These are phyloP conservation scores for Allantophomopsis cytisporea DNA, from an alignment of 2,329 filamentous ascomycete genomes.

Conservation along the genomic window DNA sequence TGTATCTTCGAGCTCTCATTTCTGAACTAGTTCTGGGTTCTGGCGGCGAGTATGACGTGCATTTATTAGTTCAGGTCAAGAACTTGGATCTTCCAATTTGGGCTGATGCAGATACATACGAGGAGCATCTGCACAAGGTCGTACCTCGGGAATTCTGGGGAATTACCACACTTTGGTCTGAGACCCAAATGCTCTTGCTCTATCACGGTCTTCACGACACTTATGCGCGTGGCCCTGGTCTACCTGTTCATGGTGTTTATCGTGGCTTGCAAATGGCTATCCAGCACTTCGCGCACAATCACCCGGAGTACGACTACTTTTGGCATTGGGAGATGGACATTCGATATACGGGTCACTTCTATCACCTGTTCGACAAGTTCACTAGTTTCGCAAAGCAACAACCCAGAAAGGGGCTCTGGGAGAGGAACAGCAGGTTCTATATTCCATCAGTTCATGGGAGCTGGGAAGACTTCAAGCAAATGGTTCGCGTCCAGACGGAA, in stretches of 20 bases:
- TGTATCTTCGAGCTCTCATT: slow-evolving; percentile 74
- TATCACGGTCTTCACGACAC: slow-evolving; percentile 81
- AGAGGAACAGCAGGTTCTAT: slow-evolving; percentile 67
- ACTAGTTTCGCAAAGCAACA: slow-evolving; percentile 57
- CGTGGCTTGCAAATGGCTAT: slow-evolving; percentile 88
- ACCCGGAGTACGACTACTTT: slow-evolving; percentile 81
- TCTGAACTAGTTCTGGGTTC: slow-evolving; percentile 69
- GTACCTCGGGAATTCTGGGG: slow-evolving; percentile 78
- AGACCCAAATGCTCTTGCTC: slow-evolving; percentile 80
- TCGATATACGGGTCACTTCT: slow-evolving; percentile 80
- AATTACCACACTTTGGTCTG: slow-evolving; percentile 85
- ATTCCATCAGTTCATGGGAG: slow-evolving; percentile 61
- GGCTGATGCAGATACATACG: slow-evolving; percentile 59
- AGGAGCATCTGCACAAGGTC: slow-evolving; percentile 49
- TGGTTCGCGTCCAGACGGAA: slow-evolving; percentile 63
- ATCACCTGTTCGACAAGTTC: slow-evolving; percentile 57
- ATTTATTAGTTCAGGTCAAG: slow-evolving; percentile 76
- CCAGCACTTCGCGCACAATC: slow-evolving; percentile 80
- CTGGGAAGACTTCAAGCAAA: slow-evolving; percentile 70
- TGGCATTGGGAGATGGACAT: slow-evolving; percentile 97
- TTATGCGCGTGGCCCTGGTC: slow-evolving; percentile 46
- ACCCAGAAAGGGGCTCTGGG: slow-evolving; percentile 70
- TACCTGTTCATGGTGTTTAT: slow-evolving; percentile 85
- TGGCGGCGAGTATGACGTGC: slow-evolving; percentile 76
- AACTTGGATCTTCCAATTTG: slow-evolving; percentile 64